A percentile compares a stretch with the other conserved stretches of the same genome.
These are phyloP conservation scores for Tulasnella calospora DNA, from an alignment of 768 basidiomycete genomes.

Conservation along the genomic window DNA sequence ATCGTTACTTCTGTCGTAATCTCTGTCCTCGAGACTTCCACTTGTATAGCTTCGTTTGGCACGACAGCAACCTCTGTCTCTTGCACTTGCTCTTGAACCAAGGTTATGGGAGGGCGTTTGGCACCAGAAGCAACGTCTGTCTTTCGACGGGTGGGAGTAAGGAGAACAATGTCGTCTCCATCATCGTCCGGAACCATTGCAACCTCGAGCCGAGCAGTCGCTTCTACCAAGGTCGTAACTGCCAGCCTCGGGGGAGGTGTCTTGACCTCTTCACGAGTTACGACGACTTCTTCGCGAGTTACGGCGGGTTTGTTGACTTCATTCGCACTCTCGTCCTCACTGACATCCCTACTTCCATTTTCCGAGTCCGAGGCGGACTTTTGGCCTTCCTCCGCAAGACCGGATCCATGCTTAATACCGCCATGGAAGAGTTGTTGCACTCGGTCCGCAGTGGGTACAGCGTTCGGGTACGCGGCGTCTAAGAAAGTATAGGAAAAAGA, in stretches of 20 bases:
- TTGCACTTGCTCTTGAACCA: neutral
- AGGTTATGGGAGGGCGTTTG: neutral
- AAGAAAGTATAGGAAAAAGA: slow-evolving; percentile 22
- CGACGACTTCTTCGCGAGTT: slow-evolving; percentile 36
- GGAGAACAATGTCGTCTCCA: neutral
- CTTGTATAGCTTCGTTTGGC: neutral
- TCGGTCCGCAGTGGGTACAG: slow-evolving; percentile 66
- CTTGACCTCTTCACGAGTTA: slow-evolving; percentile 38
- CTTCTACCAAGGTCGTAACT: neutral
- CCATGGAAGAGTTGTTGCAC: slow-evolving; percentile 58
- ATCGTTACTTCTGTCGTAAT: neutral
- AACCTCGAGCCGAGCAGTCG: neutral
- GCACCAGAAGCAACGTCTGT: neutral
- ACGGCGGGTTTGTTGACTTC: slow-evolving; percentile 54
- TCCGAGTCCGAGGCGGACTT: slow-evolving; percentile 38
- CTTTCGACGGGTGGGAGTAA: neutral
- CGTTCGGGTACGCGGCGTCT: slow-evolving; percentile 46
- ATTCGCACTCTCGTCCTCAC: slow-evolving; percentile 25
- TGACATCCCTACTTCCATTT: slow-evolving; percentile 36
- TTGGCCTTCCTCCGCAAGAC: slow-evolving; percentile 43
- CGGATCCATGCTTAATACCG: slow-evolving; percentile 29
- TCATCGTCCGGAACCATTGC: neutral
- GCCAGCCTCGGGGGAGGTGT: slow-evolving; percentile 34
- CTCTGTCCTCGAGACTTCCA: neutral
- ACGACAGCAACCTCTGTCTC: neutral